A percentile compares a stretch with the other conserved stretches of the same genome.
These are phyloP conservation scores for Alloascoidea africana DNA, from an alignment of 805 yeast genomes.

Conservation along the genomic window DNA sequence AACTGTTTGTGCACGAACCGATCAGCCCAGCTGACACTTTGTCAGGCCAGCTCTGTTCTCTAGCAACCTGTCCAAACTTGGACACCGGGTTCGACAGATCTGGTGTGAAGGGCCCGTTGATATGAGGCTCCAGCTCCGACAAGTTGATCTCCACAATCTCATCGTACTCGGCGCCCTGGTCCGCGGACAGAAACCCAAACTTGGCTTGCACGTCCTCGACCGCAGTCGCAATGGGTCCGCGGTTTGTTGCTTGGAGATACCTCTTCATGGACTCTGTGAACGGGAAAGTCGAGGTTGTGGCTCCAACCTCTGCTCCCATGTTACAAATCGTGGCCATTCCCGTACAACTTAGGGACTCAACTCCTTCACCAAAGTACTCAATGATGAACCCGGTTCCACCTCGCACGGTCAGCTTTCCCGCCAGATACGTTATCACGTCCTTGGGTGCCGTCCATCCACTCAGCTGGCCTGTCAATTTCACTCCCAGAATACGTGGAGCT, in stretches of 20 bases:
- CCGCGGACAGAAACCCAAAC: slow-evolving; percentile 62
- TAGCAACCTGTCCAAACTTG: slow-evolving; percentile 56
- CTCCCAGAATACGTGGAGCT: slow-evolving; percentile 93
- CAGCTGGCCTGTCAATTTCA: slow-evolving; percentile 77
- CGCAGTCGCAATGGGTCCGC: slow-evolving; percentile 69
- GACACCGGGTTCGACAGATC: slow-evolving; percentile 92
- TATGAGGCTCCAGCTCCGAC: slow-evolving; percentile 78
- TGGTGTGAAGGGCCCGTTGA: slow-evolving; percentile 97
- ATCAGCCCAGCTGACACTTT: slow-evolving; percentile 84
- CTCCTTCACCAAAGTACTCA: slow-evolving; percentile 96
- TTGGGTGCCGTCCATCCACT: slow-evolving; percentile 95
- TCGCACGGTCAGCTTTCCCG: slow-evolving; percentile 86
- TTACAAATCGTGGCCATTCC: slow-evolving; percentile 99
- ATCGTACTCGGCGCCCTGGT: slow-evolving; percentile 82
- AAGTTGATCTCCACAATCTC: slow-evolving; percentile 83
- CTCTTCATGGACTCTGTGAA: slow-evolving; percentile 68
- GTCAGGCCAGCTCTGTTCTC: slow-evolving; percentile 72
- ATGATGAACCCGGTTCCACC: slow-evolving; percentile 97
- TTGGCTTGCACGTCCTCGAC: slow-evolving; percentile 46
- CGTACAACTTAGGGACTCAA: slow-evolving; percentile 75
- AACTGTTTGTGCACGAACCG: slow-evolving; percentile 97
- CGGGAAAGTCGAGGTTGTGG: slow-evolving; percentile 96
- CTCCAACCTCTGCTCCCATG: slow-evolving; percentile 99
- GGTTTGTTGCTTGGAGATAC: slow-evolving; percentile 71
- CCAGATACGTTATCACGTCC: slow-evolving; percentile 86